Evolutionary conservation across 805 yeast genomes (phyloP).

Genomic region (Ogataea populi-albae): DNA sequence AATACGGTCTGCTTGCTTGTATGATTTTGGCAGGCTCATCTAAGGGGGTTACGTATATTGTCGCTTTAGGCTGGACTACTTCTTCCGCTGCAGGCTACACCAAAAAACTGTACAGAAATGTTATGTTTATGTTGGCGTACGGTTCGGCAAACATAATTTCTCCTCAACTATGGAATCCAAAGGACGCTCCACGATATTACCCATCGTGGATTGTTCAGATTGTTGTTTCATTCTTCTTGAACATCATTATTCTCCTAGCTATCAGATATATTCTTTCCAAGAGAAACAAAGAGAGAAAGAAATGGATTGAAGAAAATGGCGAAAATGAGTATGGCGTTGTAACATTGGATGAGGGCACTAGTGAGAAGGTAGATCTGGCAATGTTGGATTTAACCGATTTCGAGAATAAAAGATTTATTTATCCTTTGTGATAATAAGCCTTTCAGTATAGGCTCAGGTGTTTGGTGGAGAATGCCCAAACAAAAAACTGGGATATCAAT

Average conservation of each 20-base stretch:
- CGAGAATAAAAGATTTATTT: constrained; percentile 50
- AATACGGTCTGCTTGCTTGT: constrained; percentile 46
- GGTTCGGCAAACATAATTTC: constrained; percentile 50
- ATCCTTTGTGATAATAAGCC: constrained; percentile 47
- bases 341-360: constrained; percentile 22
- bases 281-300: constrained; percentile 41
- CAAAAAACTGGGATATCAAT: too few relatives aligned
- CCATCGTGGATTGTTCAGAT: constrained; percentile 58
- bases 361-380: constrained; percentile 39
- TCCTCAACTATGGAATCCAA: constrained; percentile 53
- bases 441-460: too few relatives aligned
- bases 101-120: constrained; percentile 48
- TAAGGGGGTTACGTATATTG: constrained; percentile 29
- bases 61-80: constrained; percentile 25
- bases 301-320: constrained; percentile 12
- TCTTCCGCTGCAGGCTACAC: constrained; percentile 46
- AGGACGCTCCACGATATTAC: constrained; percentile 46
- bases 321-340: constrained; percentile 28
- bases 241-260: constrained; percentile 43
- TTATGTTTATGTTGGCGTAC: constrained; percentile 45
- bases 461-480: too few relatives aligned
- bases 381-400: constrained; percentile 52
- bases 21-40: constrained; percentile 46
- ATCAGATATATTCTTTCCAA: constrained; percentile 43
- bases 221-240: constrained; percentile 45